phyloP scores from a whole-genome alignment of 805 yeast genomes.

The Hemisphaericaspora nanyangensis region DNA sequence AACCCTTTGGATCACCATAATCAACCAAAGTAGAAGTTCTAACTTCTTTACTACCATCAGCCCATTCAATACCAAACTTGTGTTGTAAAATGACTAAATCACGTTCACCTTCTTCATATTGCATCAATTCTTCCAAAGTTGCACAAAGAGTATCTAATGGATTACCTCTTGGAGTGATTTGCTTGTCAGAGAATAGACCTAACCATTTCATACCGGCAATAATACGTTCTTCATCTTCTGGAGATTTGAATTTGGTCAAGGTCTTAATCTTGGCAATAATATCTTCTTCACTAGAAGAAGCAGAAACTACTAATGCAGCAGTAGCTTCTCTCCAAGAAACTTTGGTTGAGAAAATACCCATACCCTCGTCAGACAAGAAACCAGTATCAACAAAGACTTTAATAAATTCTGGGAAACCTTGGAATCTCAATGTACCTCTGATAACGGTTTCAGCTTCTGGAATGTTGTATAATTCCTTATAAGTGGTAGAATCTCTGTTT shows the following conservation, averaged over 20 bases:
- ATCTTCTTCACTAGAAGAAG: conserved; percentile 67
- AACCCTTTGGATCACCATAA: conserved; percentile 83
- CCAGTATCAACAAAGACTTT: conserved; percentile 94
- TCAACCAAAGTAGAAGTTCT: conserved; percentile 95
- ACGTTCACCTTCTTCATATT: conserved; percentile 92
- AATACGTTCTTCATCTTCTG: conserved; percentile 81
- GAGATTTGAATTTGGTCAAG: conserved; percentile 76
- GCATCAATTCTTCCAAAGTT: conserved; percentile 91
- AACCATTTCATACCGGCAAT: conserved; percentile 90
- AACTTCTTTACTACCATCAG: conserved; percentile 83
- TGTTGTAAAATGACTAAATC: conserved; percentile 95
- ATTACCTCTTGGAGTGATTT: conserved; percentile 85
- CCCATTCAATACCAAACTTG: conserved; percentile 96
- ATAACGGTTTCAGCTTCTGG: conserved; percentile 97
- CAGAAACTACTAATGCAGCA: conserved; percentile 69
- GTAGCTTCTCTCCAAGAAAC: conserved; percentile 88
- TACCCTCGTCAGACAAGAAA: conserved; percentile 75
- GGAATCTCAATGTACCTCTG: conserved; percentile 96
- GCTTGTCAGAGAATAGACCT: conserved; percentile 77
- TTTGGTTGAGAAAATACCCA: conserved; percentile 51
- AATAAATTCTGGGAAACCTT: conserved; percentile 98
- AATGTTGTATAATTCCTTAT: conserved; percentile 85
- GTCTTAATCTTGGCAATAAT: conserved; percentile 70
- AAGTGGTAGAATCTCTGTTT: conserved; percentile 94
- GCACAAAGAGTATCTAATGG: conserved; percentile 97